Evolutionary conservation across 1,284 basidiomycete species (phyloP).

Genomic region (Coriolopsis trogii): DNA sequence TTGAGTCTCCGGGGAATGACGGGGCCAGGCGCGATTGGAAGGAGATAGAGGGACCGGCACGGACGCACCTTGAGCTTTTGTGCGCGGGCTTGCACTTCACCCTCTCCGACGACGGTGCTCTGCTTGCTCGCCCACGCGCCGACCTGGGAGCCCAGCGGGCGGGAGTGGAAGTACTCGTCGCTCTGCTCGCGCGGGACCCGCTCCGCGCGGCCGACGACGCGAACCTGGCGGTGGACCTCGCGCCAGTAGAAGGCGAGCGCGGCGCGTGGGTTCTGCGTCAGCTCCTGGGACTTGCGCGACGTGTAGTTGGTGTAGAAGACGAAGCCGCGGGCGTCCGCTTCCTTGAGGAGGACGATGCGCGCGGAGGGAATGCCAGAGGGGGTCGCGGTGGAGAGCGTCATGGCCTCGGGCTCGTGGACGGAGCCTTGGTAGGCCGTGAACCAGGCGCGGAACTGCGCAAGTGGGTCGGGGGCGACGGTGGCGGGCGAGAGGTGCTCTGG

Average conservation of each 20-base stretch:
- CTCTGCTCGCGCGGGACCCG: slow-evolving; percentile 73
- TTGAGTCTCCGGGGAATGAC: too few relatives aligned
- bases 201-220: slow-evolving; percentile 87
- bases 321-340: slow-evolving; percentile 85
- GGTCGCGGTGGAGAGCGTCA: slow-evolving; percentile 84
- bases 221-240: slow-evolving; percentile 80
- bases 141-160: slow-evolving; percentile 84
- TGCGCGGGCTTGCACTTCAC: slow-evolving; percentile 67
- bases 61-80: slow-evolving; percentile 61
- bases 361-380: slow-evolving; percentile 78
- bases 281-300: slow-evolving; percentile 88
- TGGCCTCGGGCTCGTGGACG: slow-evolving; percentile 86
- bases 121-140: slow-evolving; percentile 96
- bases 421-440: slow-evolving; percentile 65
- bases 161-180: slow-evolving; percentile 81
- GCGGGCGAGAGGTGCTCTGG: slow-evolving; percentile 60
- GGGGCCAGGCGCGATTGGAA: too few relatives aligned
- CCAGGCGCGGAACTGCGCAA: slow-evolving; percentile 86
- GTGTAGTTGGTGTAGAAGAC: slow-evolving; percentile 97
- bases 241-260: slow-evolving; percentile 93
- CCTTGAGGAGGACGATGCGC: slow-evolving; percentile 91
- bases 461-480: slow-evolving; percentile 65
- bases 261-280: slow-evolving; percentile 77
- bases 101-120: slow-evolving; percentile 75
- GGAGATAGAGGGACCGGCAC: too few relatives aligned